Evolutionary conservation across 148 eudicot species (phyloP).

Genomic region (Vaccinium darrowii): DNA sequence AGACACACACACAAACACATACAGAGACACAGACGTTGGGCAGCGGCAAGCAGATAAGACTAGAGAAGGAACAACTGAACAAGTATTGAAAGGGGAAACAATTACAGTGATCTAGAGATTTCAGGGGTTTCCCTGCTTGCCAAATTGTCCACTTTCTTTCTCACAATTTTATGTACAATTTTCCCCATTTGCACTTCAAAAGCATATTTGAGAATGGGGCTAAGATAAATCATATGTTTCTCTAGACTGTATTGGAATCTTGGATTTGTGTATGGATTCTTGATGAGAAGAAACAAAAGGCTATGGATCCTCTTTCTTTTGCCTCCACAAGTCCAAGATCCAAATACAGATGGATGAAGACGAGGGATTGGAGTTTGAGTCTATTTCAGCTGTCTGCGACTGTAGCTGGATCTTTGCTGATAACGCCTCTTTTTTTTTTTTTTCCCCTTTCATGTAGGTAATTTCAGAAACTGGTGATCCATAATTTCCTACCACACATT

Average conservation of each 20-base stretch:
- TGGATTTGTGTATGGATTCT: not conserved
- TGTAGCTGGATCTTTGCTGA: not conserved
- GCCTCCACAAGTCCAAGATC: not conserved
- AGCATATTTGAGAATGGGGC: not conserved
- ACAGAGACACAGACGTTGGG: not conserved
- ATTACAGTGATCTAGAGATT: not conserved
- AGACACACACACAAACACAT: not conserved
- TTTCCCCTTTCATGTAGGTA: not conserved
- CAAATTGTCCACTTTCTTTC: not conserved
- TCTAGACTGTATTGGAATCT: not conserved
- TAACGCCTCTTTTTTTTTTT: not conserved
- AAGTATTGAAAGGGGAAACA: not conserved
- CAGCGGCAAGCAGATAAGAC: not conserved
- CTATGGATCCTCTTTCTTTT: not conserved
- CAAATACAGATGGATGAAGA: not conserved
- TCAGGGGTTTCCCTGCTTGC: not conserved
- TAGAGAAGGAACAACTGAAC: not conserved
- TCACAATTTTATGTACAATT: not conserved
- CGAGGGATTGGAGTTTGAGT: not conserved
- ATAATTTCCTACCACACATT: not conserved
- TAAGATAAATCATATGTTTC: not conserved
- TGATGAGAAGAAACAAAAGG: not conserved
- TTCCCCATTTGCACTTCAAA: constrained; percentile 8
- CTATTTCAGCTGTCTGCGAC: not conserved
- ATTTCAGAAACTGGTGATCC: constrained; percentile 9